Percentiles rank a stretch among this genome's conserved stretches.
Evolutionary conservation across 129 eudicot genomes (phyloP).

Genomic region (Daucus carota): DNA sequence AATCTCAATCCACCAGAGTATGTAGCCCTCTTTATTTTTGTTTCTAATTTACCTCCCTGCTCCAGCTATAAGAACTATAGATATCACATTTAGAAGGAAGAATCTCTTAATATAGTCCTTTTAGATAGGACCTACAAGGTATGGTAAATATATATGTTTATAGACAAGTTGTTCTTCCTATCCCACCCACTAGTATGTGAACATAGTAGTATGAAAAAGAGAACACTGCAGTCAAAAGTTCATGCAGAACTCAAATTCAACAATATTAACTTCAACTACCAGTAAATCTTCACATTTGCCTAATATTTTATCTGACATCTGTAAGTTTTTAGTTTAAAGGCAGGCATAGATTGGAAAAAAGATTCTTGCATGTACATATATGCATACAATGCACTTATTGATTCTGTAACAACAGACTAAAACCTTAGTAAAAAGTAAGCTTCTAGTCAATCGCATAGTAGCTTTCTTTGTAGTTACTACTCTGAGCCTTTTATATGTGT

Average conservation of each 20-base stretch:
- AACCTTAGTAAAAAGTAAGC: not conserved
- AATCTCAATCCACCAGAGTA: constrained; percentile 13
- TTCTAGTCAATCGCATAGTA: not conserved
- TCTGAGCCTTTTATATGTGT: not conserved
- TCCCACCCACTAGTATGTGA: not conserved
- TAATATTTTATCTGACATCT: not conserved
- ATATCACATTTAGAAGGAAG: not conserved
- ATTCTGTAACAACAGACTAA: not conserved
- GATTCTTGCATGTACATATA: not conserved
- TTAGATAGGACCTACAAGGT: not conserved
- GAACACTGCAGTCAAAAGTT: not conserved
- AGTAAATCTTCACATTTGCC: not conserved
- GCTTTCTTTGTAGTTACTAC: not conserved
- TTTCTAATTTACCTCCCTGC: not conserved
- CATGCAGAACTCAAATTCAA: not conserved
- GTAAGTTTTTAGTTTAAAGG: not conserved
- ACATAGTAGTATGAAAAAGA: too few species aligned
- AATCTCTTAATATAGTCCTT: not conserved
- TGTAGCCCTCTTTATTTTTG: not conserved
- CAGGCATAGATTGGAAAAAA: not conserved
- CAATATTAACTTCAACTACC: not conserved
- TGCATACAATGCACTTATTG: not conserved
- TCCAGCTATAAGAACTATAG: not conserved
- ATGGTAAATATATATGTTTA: not conserved
- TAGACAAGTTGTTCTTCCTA: not conserved